phyloP scores from a whole-genome alignment of 495 filamentous ascomycete species.

The Xylaria acuta region DNA sequence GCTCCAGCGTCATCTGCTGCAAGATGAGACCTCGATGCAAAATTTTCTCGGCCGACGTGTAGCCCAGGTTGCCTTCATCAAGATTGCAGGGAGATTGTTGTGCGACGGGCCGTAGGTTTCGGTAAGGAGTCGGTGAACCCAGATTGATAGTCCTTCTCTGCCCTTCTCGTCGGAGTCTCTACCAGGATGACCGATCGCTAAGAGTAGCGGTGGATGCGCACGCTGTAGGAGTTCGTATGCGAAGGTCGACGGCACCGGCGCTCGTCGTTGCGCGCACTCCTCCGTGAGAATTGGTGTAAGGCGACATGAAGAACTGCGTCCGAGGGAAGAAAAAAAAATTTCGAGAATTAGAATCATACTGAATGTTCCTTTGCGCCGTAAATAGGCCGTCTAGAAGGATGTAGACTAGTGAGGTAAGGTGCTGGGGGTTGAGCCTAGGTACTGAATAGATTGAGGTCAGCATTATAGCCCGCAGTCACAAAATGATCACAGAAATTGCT shows the following conservation, averaged over 20 bases:
- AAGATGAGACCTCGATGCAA: neutral
- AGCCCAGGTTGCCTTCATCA: constrained; percentile 7
- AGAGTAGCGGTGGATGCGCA: neutral
- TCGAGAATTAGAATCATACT: neutral
- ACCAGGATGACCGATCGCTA: neutral
- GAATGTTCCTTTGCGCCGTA: neutral
- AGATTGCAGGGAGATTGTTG: neutral
- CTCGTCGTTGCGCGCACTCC: constrained; percentile 1
- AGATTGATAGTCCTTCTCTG: neutral
- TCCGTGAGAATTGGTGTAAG: neutral
- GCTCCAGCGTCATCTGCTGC: neutral
- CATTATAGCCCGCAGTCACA: neutral
- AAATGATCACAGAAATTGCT: neutral
- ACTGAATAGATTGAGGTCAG: neutral
- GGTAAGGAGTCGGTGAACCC: constrained; percentile 12
- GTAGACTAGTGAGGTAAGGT: neutral
- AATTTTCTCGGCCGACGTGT: neutral
- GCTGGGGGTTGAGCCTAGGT: constrained; percentile 10
- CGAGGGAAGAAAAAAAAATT: neutral
- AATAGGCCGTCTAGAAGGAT: neutral
- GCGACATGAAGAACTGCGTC: neutral
- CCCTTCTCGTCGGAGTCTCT: neutral
- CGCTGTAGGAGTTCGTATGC: neutral
- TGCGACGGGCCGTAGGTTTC: constrained; percentile 5
- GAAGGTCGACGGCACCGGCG: neutral